These are phyloP conservation scores for Tetracladium marchalianum DNA, from an alignment of 495 filamentous ascomycete species.

Conservation along the genomic window DNA sequence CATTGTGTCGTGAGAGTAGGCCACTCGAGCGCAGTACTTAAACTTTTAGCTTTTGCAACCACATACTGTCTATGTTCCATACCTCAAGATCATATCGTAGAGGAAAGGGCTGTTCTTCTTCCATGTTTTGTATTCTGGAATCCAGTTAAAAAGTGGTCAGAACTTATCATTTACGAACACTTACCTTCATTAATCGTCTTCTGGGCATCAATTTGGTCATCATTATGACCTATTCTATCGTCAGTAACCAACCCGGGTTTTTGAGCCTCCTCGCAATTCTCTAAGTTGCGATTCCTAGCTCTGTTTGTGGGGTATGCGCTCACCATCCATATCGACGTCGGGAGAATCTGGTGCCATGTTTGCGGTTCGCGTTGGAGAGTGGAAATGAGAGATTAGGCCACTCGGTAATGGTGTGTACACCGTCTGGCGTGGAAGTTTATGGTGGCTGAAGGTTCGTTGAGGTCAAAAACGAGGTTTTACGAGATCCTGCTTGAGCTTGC, in stretches of 20 bases:
- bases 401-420: too few relatives aligned
- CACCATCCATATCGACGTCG: conserved; percentile 21
- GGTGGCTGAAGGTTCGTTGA: background rate
- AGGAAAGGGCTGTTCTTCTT: conserved; percentile 99
- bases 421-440: too few relatives aligned
- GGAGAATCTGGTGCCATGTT: conserved; percentile 19
- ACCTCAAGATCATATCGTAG: conserved; percentile 90
- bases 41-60: background rate
- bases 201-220: conserved; percentile 35
- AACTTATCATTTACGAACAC: background rate
- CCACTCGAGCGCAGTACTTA: conserved; percentile 89
- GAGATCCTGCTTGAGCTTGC: background rate
- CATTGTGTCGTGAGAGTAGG: conserved; percentile 96
- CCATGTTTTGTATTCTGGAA: conserved; percentile 96
- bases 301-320: background rate
- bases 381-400: background rate
- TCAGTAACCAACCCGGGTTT: background rate
- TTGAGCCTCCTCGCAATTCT: too few relatives aligned
- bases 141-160: conserved; percentile 9
- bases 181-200: conserved; percentile 91
- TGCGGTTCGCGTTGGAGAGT: background rate
- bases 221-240: conserved; percentile 2
- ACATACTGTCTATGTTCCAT: background rate
- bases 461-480: background rate
- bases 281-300: background rate